Base-by-base conservation (phyloP, 1,139 yeast genomes). In the Protomyces arabidopsidicola region DNA sequence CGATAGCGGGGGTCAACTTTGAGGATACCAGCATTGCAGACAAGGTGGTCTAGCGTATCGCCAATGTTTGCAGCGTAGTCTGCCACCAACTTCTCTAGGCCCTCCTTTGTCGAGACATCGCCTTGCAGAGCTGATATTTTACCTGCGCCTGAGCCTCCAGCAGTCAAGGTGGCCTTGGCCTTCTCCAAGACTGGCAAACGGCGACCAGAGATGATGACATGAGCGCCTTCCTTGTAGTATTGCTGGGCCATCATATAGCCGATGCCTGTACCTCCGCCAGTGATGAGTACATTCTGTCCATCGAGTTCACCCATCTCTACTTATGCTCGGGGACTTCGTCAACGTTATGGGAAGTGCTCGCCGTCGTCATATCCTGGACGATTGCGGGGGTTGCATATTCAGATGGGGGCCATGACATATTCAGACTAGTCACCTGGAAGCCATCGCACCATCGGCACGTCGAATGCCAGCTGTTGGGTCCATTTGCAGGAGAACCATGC, bases 231-330 rank as follows among this genome's bases (percentile, higher is more conserved):
- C 45, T 67, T 57, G 45, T 60, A 69, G 38, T 67, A 64, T 5
- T 68, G 68, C 12, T 65, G 63, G 14, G 70, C 67, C 65, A 68
- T 68, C 68, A 66, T 67, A 20, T 67, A 66, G 12, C 70, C 70
- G 50, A 68, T 63, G 20, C 70, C 70, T 12, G 70, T 67, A 10
- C 69, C 70, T n/a, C 70, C 70, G 50, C 70, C 70, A 12, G 70
- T 68, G 45, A 68, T 60, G 57, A 67, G 68, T 55, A 51, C 65
- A 27, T 65, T 64, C 39, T 63, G 58, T 20, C 69, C 70, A 16
- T 65, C 59, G 54, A 68, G 68, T 54, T 63, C 62, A 53, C 64
- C 67, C 36, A 68, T 20, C 42, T 5, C 42, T 36, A 14, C 42
- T 36, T n/a, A 4, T 9, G 5, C 42, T 27, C 8, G 4, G 39